Conservation (phyloP, 495 filamentous ascomycete species). For the Penicillium crystallinum region DNA sequence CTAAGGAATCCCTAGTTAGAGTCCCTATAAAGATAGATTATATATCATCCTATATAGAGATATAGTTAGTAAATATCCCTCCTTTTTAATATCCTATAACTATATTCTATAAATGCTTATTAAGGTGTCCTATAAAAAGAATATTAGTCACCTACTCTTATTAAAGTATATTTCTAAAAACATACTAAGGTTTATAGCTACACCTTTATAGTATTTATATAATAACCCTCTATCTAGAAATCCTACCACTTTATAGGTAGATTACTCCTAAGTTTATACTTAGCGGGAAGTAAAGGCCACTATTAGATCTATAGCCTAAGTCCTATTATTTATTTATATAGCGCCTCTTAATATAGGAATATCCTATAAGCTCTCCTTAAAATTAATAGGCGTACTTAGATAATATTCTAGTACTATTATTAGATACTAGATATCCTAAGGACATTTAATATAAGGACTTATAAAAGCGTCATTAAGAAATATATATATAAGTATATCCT, state of each 20-base stretch:
- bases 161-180: background rate
- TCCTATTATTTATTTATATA: background rate
- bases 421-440: slow-evolving; percentile 18
- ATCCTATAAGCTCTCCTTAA: slow-evolving; percentile 16
- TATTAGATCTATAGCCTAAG: slow-evolving; percentile 9
- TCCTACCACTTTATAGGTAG: slow-evolving; percentile 8
- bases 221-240: slow-evolving; percentile 14
- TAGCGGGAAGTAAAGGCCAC: slow-evolving; percentile 5
- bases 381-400: slow-evolving; percentile 19
- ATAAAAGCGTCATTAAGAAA: slow-evolving; percentile 17
- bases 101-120: slow-evolving; percentile 19
- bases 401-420: slow-evolving; percentile 15
- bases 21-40: slow-evolving; percentile 24
- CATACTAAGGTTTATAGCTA: slow-evolving; percentile 14
- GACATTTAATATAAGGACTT: slow-evolving; percentile 15
- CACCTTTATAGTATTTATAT: slow-evolving; percentile 25
- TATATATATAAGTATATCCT: slow-evolving; percentile 13
- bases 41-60: slow-evolving; percentile 17
- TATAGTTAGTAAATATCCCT: slow-evolving; percentile 18
- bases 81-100: slow-evolving; percentile 20
- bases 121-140: slow-evolving; percentile 17
- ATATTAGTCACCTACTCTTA: background rate
- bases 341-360: slow-evolving; percentile 4
- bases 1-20: slow-evolving; percentile 15
- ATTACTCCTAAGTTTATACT: slow-evolving; percentile 8